Conservation (phyloP, 2,329 filamentous ascomycete species). For the Lachnellula hyalina region DNA sequence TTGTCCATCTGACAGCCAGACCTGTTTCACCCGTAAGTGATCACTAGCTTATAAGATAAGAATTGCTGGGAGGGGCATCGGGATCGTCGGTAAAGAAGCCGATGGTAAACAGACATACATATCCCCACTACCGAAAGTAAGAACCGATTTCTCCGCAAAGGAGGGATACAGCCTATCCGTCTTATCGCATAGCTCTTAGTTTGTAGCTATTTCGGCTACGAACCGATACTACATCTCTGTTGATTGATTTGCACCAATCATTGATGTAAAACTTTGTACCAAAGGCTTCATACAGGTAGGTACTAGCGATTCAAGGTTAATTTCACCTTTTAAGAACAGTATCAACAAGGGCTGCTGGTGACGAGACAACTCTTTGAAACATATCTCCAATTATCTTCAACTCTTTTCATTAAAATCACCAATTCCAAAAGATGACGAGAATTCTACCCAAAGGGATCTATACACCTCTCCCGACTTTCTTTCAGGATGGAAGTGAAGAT, state of each 20-base stretch:
- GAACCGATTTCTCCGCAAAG: background rate
- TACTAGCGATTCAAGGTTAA: background rate
- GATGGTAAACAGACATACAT: background rate
- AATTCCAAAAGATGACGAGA: background rate
- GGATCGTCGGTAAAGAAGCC: background rate
- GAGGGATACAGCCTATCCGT: background rate
- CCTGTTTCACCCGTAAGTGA: no score
- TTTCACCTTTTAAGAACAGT: background rate
- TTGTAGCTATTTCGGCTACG: background rate
- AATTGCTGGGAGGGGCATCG: background rate
- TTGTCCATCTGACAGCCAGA: no score
- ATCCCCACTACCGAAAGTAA: background rate
- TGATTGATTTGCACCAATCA: background rate
- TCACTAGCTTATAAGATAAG: background rate
- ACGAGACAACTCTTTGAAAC: background rate
- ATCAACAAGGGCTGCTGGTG: background rate
- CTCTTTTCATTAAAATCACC: background rate
- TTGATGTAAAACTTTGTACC: background rate
- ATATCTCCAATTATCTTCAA: no score
- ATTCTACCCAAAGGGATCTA: conserved; percentile 8
- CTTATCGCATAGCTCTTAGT: background rate
- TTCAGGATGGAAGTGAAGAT: conserved; percentile 8
- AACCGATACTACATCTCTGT: background rate
- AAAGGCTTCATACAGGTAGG: background rate
- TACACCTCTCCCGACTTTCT: conserved; percentile 12